Evolutionary conservation across 2,329 filamentous ascomycete species (phyloP), one percentile per base, ranked within the genome.

Genomic region (Lecanoromycetidae sp.): DNA sequence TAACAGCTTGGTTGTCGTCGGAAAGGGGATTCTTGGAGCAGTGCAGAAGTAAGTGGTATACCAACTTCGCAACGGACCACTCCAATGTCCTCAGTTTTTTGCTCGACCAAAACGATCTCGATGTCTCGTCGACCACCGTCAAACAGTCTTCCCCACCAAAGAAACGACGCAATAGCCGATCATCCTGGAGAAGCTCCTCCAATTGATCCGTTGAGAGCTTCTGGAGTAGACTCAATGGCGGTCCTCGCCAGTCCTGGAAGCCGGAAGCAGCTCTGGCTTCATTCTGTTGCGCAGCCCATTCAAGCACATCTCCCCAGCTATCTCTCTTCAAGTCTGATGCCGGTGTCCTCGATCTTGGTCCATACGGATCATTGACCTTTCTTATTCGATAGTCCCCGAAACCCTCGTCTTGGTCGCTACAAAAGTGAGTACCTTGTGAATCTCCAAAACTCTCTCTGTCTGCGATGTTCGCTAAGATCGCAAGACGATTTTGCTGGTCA

Each of bases 31-130:
- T 35, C 7, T 27, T 22, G 27, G 41, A 25, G 30, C 40, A 46
- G 23, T 44, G 30, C n/a, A 23, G 23, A 19, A 55, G 37, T 4
- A 55, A 38, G 22, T 29, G 38, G 12, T 43, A 27, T 5, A 42
- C 46, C 22, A 55, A 34, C 27, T 40, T 42, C 19, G 49, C 39
- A 7, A 53, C 44, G 13, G 53, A 53, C 48, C 48, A 53, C 43
- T 55, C 53, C 8, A 50, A 37, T 4, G 43, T 53, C 12, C 38
- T 49, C 3, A 50, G 9, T n/a, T 51, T 55, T 26, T 50, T 55
- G 20, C 22, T 35, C 8, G 43, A 39, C 9, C 42, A 37, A 2
- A 33, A 30, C 19, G 23, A 30, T n/a, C 15, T 19, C 19, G 25
- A 9, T 20, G 35, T 33, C n/a, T 38, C 45, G 2, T 40, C 26